Percentiles rank a stretch among this genome's conserved stretches.
phyloP scores from a whole-genome alignment of 768 basidiomycete species.

The Calocera viscosa region DNA sequence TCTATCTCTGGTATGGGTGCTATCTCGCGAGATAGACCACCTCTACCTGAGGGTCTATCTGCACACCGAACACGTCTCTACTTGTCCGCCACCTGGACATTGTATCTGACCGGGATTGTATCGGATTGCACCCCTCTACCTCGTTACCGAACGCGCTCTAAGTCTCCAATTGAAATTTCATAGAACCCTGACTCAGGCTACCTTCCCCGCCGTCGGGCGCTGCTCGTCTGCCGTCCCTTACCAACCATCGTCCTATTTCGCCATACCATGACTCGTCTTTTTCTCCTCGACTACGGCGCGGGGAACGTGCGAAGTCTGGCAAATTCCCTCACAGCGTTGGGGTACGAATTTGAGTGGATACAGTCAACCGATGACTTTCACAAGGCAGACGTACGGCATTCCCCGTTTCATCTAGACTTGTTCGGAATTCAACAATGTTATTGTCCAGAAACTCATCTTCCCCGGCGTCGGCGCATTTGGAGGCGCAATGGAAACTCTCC shows the following conservation, averaged over 20 bases:
- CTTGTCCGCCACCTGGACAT: too few relatives aligned
- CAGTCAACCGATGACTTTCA: constrained; percentile 65
- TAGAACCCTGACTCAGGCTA: neutral
- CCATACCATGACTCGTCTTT: constrained; percentile 36
- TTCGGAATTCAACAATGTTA: constrained; percentile 12
- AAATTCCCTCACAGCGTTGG: constrained; percentile 74
- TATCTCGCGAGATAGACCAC: too few relatives aligned
- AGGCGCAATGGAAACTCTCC: constrained; percentile 68
- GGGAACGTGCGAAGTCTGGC: constrained; percentile 90
- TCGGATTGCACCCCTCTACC: too few relatives aligned
- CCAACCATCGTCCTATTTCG: constrained; percentile 11
- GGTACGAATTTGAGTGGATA: constrained; percentile 84
- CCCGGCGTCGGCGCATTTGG: constrained; percentile 94
- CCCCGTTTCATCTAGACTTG: constrained; percentile 11
- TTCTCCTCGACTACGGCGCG: constrained; percentile 92
- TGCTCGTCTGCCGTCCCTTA: neutral
- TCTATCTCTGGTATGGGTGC: too few relatives aligned
- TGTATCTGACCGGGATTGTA: too few relatives aligned
- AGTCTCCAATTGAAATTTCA: too few relatives aligned
- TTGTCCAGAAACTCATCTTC: constrained; percentile 77
- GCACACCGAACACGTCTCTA: too few relatives aligned
- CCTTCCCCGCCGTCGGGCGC: too few relatives aligned
- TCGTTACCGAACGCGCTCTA: too few relatives aligned
- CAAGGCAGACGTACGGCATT: constrained; percentile 67
- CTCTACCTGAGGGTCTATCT: too few relatives aligned